Conservation (phyloP, 1,284 basidiomycete species). For the Rhodotorula sp. region DNA sequence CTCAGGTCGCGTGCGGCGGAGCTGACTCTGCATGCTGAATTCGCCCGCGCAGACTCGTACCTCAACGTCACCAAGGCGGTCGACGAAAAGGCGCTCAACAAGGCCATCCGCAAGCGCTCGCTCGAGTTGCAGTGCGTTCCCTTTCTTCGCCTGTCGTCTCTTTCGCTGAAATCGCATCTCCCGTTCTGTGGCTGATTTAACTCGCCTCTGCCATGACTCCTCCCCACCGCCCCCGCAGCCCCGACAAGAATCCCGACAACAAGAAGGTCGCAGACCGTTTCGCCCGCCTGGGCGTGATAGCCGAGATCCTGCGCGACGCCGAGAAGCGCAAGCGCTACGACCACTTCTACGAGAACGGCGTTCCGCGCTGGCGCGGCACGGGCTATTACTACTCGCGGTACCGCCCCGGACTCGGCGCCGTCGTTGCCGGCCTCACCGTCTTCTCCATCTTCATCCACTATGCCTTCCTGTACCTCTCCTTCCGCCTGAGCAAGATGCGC, state of each 20-base stretch:
- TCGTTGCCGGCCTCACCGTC: constrained; percentile 68
- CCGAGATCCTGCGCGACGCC: constrained; percentile 70
- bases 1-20: background rate
- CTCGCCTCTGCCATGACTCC: too few relatives aligned
- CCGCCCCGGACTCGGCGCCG: constrained; percentile 78
- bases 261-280: constrained; percentile 80
- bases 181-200: too few relatives aligned
- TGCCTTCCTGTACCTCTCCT: constrained; percentile 70
- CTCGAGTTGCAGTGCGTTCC: constrained; percentile 73
- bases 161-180: background rate
- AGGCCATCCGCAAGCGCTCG: constrained; percentile 75
- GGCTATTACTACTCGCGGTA: constrained; percentile 81
- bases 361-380: constrained; percentile 74
- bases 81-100: constrained; percentile 66
- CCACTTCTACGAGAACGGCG: constrained; percentile 87
- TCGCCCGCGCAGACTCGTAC: constrained; percentile 36
- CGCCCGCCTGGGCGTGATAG: constrained; percentile 79
- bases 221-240: constrained; percentile 56
- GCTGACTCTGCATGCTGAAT: background rate
- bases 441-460: constrained; percentile 76
- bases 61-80: constrained; percentile 44
- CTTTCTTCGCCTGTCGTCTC: background rate
- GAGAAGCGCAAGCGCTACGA: constrained; percentile 82
- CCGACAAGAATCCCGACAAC: constrained; percentile 85
- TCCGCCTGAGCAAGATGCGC: constrained; percentile 65